These are phyloP conservation scores for Leptographium lundbergii DNA, from an alignment of 2,329 filamentous ascomycete genomes.

Conservation along the genomic window DNA sequence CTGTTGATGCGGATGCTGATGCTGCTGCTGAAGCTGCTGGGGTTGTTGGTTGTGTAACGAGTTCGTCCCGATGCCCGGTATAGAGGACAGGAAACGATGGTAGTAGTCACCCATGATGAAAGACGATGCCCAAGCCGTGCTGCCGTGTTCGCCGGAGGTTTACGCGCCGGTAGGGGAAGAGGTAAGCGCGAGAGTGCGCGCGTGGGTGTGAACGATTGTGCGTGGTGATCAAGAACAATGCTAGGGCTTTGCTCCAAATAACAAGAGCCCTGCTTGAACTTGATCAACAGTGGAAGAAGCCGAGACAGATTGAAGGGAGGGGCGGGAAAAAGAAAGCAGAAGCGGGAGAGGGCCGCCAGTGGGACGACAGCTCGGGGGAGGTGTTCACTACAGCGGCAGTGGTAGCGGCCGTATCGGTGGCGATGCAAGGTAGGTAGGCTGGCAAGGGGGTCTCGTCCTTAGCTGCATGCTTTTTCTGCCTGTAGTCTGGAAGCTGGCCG, in stretches of 20 bases:
- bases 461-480: slow-evolving; percentile 1
- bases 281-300: neutral
- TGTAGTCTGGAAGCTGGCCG: neutral
- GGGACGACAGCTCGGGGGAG: neutral
- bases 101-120: slow-evolving; percentile 42
- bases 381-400: neutral
- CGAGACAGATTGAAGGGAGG: neutral
- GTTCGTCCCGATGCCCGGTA: slow-evolving; percentile 28
- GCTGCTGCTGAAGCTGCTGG: neutral
- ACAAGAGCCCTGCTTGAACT: neutral
- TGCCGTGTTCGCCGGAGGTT: neutral
- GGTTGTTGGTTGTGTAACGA: neutral
- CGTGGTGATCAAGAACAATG: neutral
- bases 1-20: neutral
- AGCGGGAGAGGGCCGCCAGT: neutral
- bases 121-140: neutral
- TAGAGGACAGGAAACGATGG: slow-evolving; percentile 40
- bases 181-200: neutral
- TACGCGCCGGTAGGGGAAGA: neutral
- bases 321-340: neutral
- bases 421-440: neutral
- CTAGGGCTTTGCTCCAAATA: neutral
- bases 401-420: neutral
- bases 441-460: neutral
- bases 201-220: neutral